phyloP scores from a whole-genome alignment of 805 yeast genomes.

The Metschnikowia continentalis region DNA sequence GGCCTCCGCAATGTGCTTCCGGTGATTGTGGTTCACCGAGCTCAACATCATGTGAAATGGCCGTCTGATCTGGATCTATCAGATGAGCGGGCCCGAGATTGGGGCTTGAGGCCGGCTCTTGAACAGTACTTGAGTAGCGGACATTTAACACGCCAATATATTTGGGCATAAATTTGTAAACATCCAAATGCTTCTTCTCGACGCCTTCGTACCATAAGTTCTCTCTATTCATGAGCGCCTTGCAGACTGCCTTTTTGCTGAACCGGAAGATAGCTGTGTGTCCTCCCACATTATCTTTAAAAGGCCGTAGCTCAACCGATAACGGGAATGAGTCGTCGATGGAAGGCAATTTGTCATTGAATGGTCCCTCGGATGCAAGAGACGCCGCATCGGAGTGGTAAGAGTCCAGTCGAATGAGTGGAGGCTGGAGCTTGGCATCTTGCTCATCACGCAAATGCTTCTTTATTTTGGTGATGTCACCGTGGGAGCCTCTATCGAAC shows the following conservation, averaged over 20 bases:
- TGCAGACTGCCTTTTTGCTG: conserved; percentile 88
- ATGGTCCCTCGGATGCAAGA: background rate
- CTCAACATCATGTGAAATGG: background rate
- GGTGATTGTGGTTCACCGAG: background rate
- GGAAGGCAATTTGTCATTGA: background rate
- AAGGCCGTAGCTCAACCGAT: conserved; percentile 87
- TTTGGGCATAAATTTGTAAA: conserved; percentile 83
- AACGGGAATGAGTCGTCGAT: conserved; percentile 43
- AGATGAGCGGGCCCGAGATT: conserved; percentile 8
- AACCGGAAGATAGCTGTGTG: conserved; percentile 95
- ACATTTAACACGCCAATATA: conserved; percentile 94
- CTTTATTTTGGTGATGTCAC: conserved; percentile 27
- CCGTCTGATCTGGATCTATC: background rate
- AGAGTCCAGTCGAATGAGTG: conserved; percentile 1
- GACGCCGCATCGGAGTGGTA: background rate
- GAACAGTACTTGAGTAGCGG: conserved; percentile 57
- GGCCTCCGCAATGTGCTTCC: background rate
- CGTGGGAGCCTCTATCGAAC: conserved; percentile 35
- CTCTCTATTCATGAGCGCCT: conserved; percentile 86
- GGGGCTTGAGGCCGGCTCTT: conserved; percentile 23
- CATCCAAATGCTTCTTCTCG: conserved; percentile 70
- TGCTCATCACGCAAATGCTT: conserved; percentile 12
- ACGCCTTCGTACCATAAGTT: conserved; percentile 88
- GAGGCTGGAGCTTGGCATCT: conserved; percentile 1
- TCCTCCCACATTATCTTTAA: conserved; percentile 94